A percentile compares a stretch with the other conserved stretches of the same genome.
Conservation (phyloP, 2,329 filamentous ascomycete species). For the Ascochyta lentis region DNA sequence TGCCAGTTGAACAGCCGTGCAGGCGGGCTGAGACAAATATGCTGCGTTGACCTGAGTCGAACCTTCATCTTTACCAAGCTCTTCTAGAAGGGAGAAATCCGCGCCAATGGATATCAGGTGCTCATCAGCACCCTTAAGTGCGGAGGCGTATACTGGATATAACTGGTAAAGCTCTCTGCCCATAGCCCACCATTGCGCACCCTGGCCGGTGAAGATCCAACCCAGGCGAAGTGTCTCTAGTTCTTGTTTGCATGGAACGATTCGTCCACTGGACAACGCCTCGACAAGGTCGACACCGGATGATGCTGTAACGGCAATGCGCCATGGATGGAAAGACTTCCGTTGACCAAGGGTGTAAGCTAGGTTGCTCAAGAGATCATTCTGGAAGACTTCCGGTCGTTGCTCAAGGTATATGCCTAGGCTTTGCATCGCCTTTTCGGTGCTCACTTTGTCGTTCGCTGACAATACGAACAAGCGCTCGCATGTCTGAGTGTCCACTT, state of each 20-base stretch:
- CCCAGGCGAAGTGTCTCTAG: not conserved
- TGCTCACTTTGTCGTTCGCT: slow-evolving; percentile 16
- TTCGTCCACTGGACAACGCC: not conserved
- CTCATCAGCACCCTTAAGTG: not conserved
- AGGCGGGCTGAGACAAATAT: slow-evolving; percentile 36
- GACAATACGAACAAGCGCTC: slow-evolving; percentile 18
- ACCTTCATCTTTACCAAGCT: slow-evolving; percentile 30
- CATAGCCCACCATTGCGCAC: slow-evolving; percentile 38
- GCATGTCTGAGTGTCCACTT: slow-evolving; percentile 23
- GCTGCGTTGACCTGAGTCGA: slow-evolving; percentile 27
- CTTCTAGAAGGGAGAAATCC: slow-evolving; percentile 23
- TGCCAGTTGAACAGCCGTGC: slow-evolving; percentile 38
- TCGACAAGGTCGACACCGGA: slow-evolving; percentile 1
- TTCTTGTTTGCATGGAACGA: slow-evolving; percentile 5
- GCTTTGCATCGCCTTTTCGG: slow-evolving; percentile 1
- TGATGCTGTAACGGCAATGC: slow-evolving; percentile 7
- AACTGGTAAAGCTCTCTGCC: slow-evolving; percentile 23
- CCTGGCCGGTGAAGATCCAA: slow-evolving; percentile 40
- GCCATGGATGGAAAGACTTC: slow-evolving; percentile 10
- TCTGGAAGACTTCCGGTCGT: slow-evolving; percentile 6
- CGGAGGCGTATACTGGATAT: slow-evolving; percentile 19
- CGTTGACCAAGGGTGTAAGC: slow-evolving; percentile 18
- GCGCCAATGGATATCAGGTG: not conserved
- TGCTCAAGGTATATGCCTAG: slow-evolving; percentile 6
- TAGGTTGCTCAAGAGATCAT: slow-evolving; percentile 13